These are phyloP conservation scores for Sphagnum fallax DNA, from an alignment of 228 moss, liverwort and hornwort genomes.

Conservation along the genomic window DNA sequence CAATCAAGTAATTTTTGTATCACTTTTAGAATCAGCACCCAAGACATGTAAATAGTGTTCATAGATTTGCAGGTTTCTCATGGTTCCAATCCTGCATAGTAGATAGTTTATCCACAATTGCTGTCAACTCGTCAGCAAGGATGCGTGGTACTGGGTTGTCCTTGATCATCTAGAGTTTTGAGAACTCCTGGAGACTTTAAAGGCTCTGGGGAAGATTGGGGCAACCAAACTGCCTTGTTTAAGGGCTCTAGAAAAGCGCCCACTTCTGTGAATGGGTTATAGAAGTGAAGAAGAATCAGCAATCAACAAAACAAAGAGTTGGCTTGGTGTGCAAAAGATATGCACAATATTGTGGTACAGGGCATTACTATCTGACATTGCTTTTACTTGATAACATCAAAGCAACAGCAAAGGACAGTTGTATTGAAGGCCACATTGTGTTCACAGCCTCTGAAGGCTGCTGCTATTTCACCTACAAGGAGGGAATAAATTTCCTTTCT, in stretches of 20 bases:
- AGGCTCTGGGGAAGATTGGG: not conserved
- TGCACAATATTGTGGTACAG: slow-evolving; percentile 10
- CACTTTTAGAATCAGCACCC: not conserved
- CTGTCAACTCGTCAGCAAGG: not conserved
- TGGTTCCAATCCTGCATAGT: not conserved
- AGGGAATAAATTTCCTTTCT: slow-evolving; percentile 22
- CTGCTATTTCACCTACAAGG: slow-evolving; percentile 21
- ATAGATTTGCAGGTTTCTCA: not conserved
- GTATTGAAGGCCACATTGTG: slow-evolving; percentile 31
- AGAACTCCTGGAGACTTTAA: too few relatives aligned
- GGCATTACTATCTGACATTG: slow-evolving; percentile 33
- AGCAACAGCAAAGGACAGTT: slow-evolving; percentile 19
- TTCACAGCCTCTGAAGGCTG: slow-evolving; percentile 35
- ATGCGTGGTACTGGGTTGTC: not conserved
- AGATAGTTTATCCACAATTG: not conserved
- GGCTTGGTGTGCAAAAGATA: too few relatives aligned
- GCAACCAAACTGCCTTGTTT: not conserved
- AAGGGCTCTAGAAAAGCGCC: not conserved
- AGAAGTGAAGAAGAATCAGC: too few relatives aligned
- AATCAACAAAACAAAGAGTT: too few relatives aligned
- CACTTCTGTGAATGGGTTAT: too few relatives aligned
- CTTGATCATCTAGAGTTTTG: too few relatives aligned
- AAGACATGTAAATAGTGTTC: not conserved
- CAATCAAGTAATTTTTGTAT: not conserved
- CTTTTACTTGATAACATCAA: slow-evolving; percentile 37